phyloP scores from a whole-genome alignment of 139 green algal genomes.

The Trebouxia sp. region DNA sequence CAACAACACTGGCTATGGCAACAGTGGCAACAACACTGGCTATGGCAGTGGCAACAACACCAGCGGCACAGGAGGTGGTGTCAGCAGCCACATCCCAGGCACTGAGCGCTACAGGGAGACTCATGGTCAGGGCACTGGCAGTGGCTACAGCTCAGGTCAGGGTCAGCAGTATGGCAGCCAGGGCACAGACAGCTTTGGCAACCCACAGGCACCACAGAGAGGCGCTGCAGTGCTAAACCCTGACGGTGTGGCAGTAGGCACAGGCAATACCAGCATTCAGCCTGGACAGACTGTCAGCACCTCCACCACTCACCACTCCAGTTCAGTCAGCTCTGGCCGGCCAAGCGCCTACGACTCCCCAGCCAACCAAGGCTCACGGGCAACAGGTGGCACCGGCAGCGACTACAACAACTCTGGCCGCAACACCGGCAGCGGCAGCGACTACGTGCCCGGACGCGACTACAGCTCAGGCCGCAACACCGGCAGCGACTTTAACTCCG shows the following conservation, averaged over 20 bases:
- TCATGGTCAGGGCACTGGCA: not conserved
- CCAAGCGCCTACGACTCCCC: not conserved
- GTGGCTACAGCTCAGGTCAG: not conserved
- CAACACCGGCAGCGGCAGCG: not conserved
- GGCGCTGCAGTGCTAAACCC: not conserved
- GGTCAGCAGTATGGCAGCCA: not conserved
- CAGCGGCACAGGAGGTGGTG: not conserved
- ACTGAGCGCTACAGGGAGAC: constrained; percentile 9
- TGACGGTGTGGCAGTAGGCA: not conserved
- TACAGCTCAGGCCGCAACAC: not conserved
- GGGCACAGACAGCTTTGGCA: constrained; percentile 5
- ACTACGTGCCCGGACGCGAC: not conserved
- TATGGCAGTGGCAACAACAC: not conserved
- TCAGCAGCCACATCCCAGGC: not conserved
- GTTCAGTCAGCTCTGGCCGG: not conserved
- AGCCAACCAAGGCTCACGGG: not conserved
- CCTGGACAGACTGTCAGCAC: not conserved
- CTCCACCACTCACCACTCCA: too few species aligned
- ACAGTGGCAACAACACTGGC: not conserved
- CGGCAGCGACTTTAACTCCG: not conserved
- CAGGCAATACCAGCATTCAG: not conserved
- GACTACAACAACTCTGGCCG: too few species aligned
- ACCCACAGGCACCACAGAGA: not conserved
- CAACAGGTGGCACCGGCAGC: not conserved
- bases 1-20: not conserved